Conservation (phyloP, 768 basidiomycete species). For the Mycena maculata region DNA sequence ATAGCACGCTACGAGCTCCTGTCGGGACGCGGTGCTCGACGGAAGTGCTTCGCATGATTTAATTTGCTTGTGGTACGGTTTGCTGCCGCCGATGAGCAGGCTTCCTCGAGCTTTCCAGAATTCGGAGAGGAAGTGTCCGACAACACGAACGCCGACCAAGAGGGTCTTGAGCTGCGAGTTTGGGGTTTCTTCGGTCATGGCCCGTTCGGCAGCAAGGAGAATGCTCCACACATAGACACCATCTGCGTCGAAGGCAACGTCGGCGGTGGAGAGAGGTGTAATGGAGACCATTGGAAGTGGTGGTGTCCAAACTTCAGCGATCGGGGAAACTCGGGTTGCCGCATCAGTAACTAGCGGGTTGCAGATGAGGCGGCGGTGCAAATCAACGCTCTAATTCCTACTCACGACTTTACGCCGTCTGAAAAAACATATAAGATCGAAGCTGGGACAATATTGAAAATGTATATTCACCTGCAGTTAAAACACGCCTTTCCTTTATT, state of each 20-base stretch:
- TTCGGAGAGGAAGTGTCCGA: constrained; percentile 16
- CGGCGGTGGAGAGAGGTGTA: constrained; percentile 10
- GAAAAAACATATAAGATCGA: neutral
- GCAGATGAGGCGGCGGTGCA: no score
- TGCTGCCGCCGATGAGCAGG: neutral
- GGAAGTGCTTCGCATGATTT: neutral
- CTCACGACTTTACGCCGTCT: constrained; percentile 31
- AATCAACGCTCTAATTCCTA: no score
- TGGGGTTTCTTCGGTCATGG: neutral
- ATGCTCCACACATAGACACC: neutral
- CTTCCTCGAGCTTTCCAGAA: constrained; percentile 12
- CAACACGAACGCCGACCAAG: constrained; percentile 10
- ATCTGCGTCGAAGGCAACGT: neutral
- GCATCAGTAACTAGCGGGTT: no score
- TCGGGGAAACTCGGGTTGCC: no score
- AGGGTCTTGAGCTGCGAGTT: constrained; percentile 8
- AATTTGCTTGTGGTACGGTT: constrained; percentile 6
- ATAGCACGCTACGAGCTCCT: neutral
- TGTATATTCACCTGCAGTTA: constrained; percentile 25
- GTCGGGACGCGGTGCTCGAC: neutral
- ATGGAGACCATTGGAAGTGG: neutral
- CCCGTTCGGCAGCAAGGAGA: constrained; percentile 7
- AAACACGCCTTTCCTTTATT: constrained; percentile 27
- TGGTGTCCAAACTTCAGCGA: no score
- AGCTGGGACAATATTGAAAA: neutral